Evolutionary conservation across 2,329 filamentous ascomycete genomes (phyloP), one percentile per base, ranked within the genome.

Genomic region (Seiridium cupressi): DNA sequence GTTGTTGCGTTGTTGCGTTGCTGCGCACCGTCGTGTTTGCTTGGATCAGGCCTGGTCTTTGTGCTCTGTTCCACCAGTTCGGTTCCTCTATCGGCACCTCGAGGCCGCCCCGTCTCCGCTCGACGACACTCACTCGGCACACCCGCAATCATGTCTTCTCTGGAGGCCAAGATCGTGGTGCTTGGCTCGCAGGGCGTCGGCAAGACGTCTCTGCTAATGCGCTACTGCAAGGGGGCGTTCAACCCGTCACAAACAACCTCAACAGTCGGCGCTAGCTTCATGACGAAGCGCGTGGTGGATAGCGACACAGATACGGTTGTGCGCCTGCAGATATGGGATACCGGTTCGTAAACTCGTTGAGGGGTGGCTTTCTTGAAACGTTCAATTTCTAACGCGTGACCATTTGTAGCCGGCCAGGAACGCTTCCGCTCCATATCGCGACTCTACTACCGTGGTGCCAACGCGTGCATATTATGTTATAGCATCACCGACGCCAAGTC

Each of bases 251-350:
- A 86, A 71, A 80, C 80, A 51, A 85, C 82, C 3, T 90, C 88
- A 4, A 93, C 90, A n/a, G 87, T 93, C 61, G 90, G 90, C 72
- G 90, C 90, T 35, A 91, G 87, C 71, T 93, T 93, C 74, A 81
- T 92, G 72, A 90, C 90, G 48, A 93, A 93, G 77, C 86, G 89
- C 70, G 88, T 93, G 62, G 82, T 91, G 66, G 93, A 97, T 76
- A 87, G 86, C 63, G 91, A 97, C 72, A 91, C 89, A 31, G 91
- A 94, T 69, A 95, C 92, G 1, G 83, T 91, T 32, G 92, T 97
- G 42, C 87, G 93, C n/a, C 81, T 97, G 44, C 93, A 97, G 72
- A 96, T 97, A 66, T 97, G 93, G 93, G 93, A 97, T 73, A 97
- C 93, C 40, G 92, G 84, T 86, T 73, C 61, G 69, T 59, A 44